Percentiles rank a stretch among this genome's conserved stretches.
Conservation (phyloP, 371 early-diverging fungal species). For the Mortierella sp. region DNA sequence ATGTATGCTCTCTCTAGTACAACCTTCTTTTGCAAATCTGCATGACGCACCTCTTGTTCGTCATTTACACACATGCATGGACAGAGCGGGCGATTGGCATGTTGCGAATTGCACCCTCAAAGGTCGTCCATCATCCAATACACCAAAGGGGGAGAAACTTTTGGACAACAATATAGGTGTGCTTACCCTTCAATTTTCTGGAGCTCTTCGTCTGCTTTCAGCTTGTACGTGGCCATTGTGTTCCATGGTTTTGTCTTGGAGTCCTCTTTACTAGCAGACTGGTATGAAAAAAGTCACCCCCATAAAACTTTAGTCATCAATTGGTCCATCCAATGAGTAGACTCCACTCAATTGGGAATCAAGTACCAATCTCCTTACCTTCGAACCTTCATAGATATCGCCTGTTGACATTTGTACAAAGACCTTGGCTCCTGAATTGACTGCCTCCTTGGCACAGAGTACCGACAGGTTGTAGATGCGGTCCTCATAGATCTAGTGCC, state of each 20-base stretch:
- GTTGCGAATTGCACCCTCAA: too few species aligned
- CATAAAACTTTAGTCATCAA: neutral
- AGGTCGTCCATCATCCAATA: too few species aligned
- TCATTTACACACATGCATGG: too few species aligned
- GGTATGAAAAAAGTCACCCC: too few species aligned
- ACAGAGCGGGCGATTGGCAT: too few species aligned
- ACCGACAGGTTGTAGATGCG: constrained; percentile 80
- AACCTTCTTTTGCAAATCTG: too few species aligned
- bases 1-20: too few species aligned
- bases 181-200: constrained; percentile 50
- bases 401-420: constrained; percentile 90
- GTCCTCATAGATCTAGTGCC: constrained; percentile 80
- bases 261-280: constrained; percentile 81
- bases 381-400: constrained; percentile 85
- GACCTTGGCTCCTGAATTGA: constrained; percentile 73
- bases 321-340: too few species aligned
- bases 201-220: constrained; percentile 84
- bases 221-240: constrained; percentile 76
- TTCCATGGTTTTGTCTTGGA: constrained; percentile 89
- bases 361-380: constrained; percentile 55
- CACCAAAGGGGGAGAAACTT: too few species aligned
- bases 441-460: constrained; percentile 83
- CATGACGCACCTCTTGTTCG: too few species aligned
- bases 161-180: too few species aligned
- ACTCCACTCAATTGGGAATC: too few species aligned